Percentiles rank a stretch among this genome's conserved stretches.
Conservation (phyloP, 345 rosid genomes). For the Carallia pectinifolia region DNA sequence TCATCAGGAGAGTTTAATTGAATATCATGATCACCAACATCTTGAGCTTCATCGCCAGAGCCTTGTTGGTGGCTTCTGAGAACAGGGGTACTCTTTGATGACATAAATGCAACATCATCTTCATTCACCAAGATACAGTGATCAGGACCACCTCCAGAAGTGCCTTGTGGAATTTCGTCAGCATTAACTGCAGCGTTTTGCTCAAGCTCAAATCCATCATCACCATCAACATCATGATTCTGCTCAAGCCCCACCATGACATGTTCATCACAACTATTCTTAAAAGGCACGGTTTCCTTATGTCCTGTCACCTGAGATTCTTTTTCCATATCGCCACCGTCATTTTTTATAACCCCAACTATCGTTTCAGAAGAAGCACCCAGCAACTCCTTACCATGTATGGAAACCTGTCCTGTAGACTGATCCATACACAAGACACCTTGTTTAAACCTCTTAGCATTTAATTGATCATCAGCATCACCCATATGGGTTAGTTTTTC, state of each 20-base stretch:
- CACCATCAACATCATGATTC: constrained; percentile 17
- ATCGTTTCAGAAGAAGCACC: constrained; percentile 15
- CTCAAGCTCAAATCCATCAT: constrained; percentile 13
- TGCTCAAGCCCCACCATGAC: constrained; percentile 15
- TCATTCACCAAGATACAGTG: constrained; percentile 13
- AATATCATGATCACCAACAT: constrained; percentile 6
- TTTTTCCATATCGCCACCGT: constrained; percentile 10
- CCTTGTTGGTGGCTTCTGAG: not conserved
- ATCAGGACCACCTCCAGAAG: constrained; percentile 2
- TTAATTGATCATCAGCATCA: constrained; percentile 13
- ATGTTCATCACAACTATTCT: constrained; percentile 16
- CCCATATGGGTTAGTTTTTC: constrained; percentile 7
- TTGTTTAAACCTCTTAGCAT: constrained; percentile 40
- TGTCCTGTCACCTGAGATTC: constrained; percentile 20
- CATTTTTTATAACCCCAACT: constrained; percentile 10
- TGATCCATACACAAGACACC: constrained; percentile 8
- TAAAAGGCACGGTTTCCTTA: constrained; percentile 19
- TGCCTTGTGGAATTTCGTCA: constrained; percentile 6
- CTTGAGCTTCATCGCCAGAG: constrained; percentile 11
- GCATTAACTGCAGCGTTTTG: not conserved
- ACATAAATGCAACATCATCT: constrained; percentile 12
- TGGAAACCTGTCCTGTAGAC: constrained; percentile 3
- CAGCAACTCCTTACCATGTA: not conserved
- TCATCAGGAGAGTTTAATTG: not conserved
- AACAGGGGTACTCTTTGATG: constrained; percentile 12